phyloP scores from a whole-genome alignment of 768 basidiomycete species.

The Pholiota molesta region DNA sequence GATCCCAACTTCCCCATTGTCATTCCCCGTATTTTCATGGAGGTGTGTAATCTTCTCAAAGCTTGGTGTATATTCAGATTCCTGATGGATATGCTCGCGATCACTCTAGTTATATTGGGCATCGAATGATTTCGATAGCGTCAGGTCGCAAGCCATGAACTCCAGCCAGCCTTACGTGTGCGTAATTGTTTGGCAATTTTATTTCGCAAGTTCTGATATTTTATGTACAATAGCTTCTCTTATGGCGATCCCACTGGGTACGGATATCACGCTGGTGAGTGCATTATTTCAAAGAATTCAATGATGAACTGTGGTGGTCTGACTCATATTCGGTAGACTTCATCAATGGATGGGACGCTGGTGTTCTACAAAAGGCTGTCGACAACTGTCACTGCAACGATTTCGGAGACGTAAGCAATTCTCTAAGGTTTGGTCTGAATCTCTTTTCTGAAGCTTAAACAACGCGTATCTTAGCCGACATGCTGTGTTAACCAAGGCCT shows the following conservation, averaged over 20 bases:
- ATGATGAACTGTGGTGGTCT: background rate
- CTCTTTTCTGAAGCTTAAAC: no score
- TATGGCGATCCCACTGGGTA: slow-evolving; percentile 67
- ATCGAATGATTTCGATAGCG: slow-evolving; percentile 35
- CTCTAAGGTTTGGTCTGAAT: no score
- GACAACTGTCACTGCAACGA: slow-evolving; percentile 52
- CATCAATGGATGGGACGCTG: slow-evolving; percentile 63
- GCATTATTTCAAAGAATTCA: background rate
- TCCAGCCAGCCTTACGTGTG: slow-evolving; percentile 56
- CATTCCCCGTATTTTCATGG: slow-evolving; percentile 53
- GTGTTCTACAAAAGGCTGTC: slow-evolving; percentile 56
- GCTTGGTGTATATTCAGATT: background rate
- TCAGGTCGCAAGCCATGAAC: slow-evolving; percentile 47
- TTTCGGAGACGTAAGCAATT: slow-evolving; percentile 42
- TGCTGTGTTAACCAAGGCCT: slow-evolving; percentile 51
- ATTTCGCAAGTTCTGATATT: background rate
- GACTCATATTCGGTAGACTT: slow-evolving; percentile 38
- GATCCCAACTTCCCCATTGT: slow-evolving; percentile 49
- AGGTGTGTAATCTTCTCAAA: slow-evolving; percentile 38
- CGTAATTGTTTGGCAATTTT: slow-evolving; percentile 13
- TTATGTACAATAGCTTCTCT: slow-evolving; percentile 34
- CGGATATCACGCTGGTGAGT: slow-evolving; percentile 58
- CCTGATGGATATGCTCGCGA: background rate
- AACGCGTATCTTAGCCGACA: slow-evolving; percentile 28
- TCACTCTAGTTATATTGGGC: slow-evolving; percentile 47